Conservation (phyloP, 2,329 filamentous ascomycete genomes). For the Colletotrichum sp. region DNA sequence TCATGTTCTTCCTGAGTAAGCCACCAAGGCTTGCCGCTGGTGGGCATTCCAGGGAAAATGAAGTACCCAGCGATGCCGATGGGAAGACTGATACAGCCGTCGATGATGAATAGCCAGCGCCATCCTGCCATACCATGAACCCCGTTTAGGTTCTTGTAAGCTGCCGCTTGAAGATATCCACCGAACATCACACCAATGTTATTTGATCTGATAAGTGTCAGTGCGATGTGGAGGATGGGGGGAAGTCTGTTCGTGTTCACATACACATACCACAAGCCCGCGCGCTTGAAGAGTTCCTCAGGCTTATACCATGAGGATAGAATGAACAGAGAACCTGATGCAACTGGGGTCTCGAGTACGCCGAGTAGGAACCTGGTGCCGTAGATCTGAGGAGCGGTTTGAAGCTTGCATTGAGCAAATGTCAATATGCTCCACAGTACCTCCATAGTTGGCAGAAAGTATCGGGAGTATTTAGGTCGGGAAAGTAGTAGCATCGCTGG, state of each 20-base stretch:
- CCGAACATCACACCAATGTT: conserved; percentile 30
- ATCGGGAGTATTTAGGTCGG: conserved; percentile 23
- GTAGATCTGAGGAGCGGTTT: conserved; percentile 29
- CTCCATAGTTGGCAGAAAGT: conserved; percentile 25
- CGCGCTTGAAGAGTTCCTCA: conserved; percentile 46
- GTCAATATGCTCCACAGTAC: conserved; percentile 26
- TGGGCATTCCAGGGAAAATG: conserved; percentile 44
- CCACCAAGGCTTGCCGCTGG: conserved; percentile 39
- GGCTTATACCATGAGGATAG: conserved; percentile 34
- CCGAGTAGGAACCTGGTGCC: conserved; percentile 33
- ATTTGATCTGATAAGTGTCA: conserved; percentile 3
- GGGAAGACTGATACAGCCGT: conserved; percentile 59
- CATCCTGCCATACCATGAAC: conserved; percentile 52
- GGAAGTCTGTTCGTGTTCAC: background rate
- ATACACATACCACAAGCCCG: conserved; percentile 51
- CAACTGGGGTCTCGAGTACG: conserved; percentile 23
- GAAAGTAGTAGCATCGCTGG: conserved; percentile 20
- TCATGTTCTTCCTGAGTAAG: conserved; percentile 34
- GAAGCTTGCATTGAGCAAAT: conserved; percentile 27
- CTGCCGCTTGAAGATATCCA: conserved; percentile 39
- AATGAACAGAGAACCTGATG: conserved; percentile 25
- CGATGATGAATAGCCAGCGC: conserved; percentile 60
- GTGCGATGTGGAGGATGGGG: background rate
- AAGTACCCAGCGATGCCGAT: conserved; percentile 55
- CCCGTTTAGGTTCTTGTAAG: conserved; percentile 54